phyloP scores from a whole-genome alignment of 1,284 basidiomycete genomes.

The Trametes versicolor region DNA sequence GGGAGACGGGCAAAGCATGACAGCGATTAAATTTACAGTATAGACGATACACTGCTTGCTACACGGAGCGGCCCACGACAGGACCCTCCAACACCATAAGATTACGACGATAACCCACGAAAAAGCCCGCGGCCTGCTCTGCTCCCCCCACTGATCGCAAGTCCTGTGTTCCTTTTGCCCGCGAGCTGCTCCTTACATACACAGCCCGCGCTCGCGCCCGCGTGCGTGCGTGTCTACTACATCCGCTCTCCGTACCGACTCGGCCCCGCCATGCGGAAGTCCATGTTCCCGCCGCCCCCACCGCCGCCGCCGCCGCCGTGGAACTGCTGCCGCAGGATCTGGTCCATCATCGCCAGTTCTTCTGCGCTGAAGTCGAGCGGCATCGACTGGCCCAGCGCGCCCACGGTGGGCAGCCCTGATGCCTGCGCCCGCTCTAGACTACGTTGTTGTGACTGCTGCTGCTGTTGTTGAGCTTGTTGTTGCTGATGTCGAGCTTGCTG shows the following conservation, averaged over 20 bases:
- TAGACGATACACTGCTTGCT: conserved; percentile 21
- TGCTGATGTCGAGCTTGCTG: conserved; percentile 2
- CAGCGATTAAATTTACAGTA: conserved; percentile 23
- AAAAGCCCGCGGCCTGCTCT: neutral
- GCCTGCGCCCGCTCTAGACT: neutral
- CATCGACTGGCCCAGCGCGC: conserved; percentile 29
- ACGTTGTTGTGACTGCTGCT: conserved; percentile 1
- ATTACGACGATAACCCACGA: conserved; percentile 13
- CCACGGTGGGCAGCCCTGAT: conserved; percentile 10
- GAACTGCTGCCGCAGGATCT: conserved; percentile 41
- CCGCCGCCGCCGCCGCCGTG: conserved; percentile 10
- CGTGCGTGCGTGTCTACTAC: conserved; percentile 2
- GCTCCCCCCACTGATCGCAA: neutral
- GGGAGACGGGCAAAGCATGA: neutral
- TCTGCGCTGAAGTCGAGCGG: conserved; percentile 41
- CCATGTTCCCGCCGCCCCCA: conserved; percentile 7
- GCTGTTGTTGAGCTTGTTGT: conserved; percentile 3
- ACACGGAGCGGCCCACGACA: conserved; percentile 2
- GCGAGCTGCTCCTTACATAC: neutral
- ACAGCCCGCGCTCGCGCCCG: neutral
- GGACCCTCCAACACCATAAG: neutral
- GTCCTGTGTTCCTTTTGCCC: neutral
- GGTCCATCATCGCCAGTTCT: conserved; percentile 44
- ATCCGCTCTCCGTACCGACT: conserved; percentile 18
- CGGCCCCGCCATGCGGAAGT: conserved; percentile 24